Evolutionary conservation across 1,139 yeast species (phyloP).

Genomic region (Nakaseomyces delphensis): DNA sequence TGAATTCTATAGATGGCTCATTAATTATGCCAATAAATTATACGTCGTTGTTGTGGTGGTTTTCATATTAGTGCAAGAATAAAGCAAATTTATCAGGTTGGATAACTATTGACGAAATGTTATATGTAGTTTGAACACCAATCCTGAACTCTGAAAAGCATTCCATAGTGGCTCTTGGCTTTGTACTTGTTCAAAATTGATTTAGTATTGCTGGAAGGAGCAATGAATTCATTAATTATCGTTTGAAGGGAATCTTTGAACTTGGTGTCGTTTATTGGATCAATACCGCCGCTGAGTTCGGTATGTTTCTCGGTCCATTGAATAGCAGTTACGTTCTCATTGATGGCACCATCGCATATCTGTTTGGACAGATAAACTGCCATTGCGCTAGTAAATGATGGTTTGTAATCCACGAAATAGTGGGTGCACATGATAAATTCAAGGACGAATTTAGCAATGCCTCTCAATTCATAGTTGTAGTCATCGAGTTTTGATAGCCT

Average conservation of each 20-base stretch:
- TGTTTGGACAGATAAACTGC: conserved; percentile 33
- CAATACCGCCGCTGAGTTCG: conserved; percentile 76
- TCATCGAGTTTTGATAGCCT: conserved; percentile 91
- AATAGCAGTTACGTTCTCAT: neutral
- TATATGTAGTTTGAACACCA: conserved; percentile 11
- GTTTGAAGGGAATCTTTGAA: conserved; percentile 3
- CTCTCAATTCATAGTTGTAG: conserved; percentile 80
- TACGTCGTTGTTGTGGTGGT: neutral
- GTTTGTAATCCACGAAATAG: conserved; percentile 62
- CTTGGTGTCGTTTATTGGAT: conserved; percentile 10
- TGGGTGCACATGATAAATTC: conserved; percentile 78
- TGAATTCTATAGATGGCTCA: neutral
- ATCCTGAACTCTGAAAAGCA: conserved; percentile 15
- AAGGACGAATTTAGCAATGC: conserved; percentile 77
- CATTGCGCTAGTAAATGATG: conserved; percentile 81
- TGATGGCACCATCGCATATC: conserved; percentile 37
- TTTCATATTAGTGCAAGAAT: neutral
- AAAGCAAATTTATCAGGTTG: too few species aligned
- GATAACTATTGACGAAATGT: too few species aligned
- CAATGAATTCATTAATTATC: conserved; percentile 2
- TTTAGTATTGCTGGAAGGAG: conserved; percentile 26
- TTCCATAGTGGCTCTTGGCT: conserved; percentile 18
- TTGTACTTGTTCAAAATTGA: conserved; percentile 25
- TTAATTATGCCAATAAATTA: neutral
- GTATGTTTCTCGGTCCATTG: conserved; percentile 73